phyloP scores from a whole-genome alignment of 345 rosid species.

The Mercurialis annua region DNA sequence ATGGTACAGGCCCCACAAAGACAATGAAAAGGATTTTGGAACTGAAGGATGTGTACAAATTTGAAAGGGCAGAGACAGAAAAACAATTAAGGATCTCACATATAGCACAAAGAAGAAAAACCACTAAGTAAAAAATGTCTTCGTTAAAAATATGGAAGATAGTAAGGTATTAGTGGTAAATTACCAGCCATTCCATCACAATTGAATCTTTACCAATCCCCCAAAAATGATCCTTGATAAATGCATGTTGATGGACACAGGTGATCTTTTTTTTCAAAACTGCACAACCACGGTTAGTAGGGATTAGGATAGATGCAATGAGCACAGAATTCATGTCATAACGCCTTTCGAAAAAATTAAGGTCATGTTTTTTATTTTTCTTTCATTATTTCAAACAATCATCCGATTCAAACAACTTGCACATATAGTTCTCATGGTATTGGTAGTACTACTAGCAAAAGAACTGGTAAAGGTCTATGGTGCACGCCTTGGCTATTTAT shows the following conservation, averaged over 20 bases:
- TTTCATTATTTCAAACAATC: slow-evolving; percentile 1
- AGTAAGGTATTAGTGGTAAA: not conserved
- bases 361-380: not conserved
- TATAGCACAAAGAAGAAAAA: not conserved
- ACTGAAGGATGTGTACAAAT: too few species aligned
- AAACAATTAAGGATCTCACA: not conserved
- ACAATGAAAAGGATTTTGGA: too few species aligned
- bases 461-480: not conserved
- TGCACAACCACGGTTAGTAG: slow-evolving; percentile 32
- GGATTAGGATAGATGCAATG: slow-evolving; percentile 5
- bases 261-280: slow-evolving; percentile 43
- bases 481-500: not conserved
- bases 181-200: slow-evolving; percentile 29
- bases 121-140: not conserved
- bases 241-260: slow-evolving; percentile 22
- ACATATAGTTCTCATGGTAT: not conserved
- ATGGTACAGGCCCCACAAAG: too few species aligned
- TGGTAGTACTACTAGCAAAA: not conserved
- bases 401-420: not conserved
- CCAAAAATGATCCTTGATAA: slow-evolving; percentile 25
- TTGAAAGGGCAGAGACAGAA: not conserved
- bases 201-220: slow-evolving; percentile 32
- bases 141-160: not conserved
- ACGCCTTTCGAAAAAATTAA: slow-evolving; percentile 1
- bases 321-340: not conserved